Percentiles rank a stretch among this genome's conserved stretches.
phyloP scores from a whole-genome alignment of 2,329 filamentous ascomycete species.

The Aspergillus texensis region DNA sequence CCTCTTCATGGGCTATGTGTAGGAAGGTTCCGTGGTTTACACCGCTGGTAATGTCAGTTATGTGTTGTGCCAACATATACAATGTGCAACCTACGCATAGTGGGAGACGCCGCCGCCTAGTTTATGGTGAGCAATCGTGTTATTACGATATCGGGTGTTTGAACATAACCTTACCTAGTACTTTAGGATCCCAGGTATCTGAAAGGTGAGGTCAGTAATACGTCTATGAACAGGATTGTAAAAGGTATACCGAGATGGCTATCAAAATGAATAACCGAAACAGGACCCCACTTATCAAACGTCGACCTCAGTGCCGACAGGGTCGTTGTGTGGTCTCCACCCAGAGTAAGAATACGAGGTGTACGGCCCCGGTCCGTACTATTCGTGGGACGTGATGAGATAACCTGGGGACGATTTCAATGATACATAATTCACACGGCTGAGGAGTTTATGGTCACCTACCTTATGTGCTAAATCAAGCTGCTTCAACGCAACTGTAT shows the following conservation, averaged over 20 bases:
- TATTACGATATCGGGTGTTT: conserved; percentile 35
- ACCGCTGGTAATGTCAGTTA: conserved; percentile 32
- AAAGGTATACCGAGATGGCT: conserved; percentile 45
- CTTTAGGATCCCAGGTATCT: conserved; percentile 59
- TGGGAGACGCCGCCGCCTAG: conserved; percentile 22
- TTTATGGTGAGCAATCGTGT: not conserved
- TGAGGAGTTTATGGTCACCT: conserved; percentile 5
- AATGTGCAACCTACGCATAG: conserved; percentile 34
- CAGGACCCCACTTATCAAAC: conserved; percentile 51
- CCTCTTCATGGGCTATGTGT: conserved; percentile 59
- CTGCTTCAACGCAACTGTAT: conserved; percentile 58
- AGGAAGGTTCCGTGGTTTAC: conserved; percentile 61
- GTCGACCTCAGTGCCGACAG: conserved; percentile 56
- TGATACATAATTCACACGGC: not conserved
- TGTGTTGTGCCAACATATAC: not conserved
- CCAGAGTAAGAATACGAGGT: conserved; percentile 56
- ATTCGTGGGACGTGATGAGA: conserved; percentile 51
- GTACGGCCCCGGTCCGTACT: conserved; percentile 32
- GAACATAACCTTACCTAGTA: conserved; percentile 50
- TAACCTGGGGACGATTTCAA: conserved; percentile 32
- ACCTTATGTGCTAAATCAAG: conserved; percentile 55
- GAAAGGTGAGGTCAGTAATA: not conserved
- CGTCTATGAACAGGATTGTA: not conserved
- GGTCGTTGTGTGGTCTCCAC: conserved; percentile 61
- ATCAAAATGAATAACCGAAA: conserved; percentile 63